phyloP scores from a whole-genome alignment of 768 basidiomycete species.

The Suillus ampliporus region DNA sequence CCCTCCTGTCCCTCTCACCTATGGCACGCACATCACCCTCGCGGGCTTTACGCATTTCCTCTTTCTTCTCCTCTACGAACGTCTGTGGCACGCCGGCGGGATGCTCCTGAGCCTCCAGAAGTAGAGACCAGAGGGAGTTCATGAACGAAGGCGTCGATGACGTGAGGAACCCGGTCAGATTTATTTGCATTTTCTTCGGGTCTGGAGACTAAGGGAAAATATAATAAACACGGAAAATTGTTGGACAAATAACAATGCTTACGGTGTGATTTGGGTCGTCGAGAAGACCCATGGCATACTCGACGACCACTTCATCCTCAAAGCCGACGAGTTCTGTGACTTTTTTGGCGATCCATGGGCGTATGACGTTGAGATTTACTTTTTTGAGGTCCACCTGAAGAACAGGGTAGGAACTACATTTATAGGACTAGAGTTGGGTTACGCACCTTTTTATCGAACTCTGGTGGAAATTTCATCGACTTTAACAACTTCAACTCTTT shows the following conservation, averaged over 20 bases:
- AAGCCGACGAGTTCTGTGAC: conserved; percentile 89
- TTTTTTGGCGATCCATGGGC: conserved; percentile 95
- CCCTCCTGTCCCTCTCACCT: conserved; percentile 73
- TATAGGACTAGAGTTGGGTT: background rate
- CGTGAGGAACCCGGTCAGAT: conserved; percentile 90
- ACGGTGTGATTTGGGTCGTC: conserved; percentile 89
- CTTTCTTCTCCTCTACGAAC: conserved; percentile 92
- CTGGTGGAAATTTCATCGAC: conserved; percentile 86
- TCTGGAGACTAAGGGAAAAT: conserved; percentile 70
- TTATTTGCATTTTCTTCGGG: conserved; percentile 95
- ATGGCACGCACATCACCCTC: conserved; percentile 68
- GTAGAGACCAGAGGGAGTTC: conserved; percentile 84
- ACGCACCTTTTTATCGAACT: conserved; percentile 85
- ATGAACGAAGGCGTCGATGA: conserved; percentile 88
- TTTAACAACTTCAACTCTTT: conserved; percentile 92
- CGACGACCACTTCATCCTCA: conserved; percentile 96
- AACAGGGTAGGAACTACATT: conserved; percentile 2
- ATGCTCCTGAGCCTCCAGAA: conserved; percentile 92
- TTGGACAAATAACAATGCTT: conserved; percentile 29
- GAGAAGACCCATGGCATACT: conserved; percentile 93
- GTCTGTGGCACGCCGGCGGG: conserved; percentile 89
- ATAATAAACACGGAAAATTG: background rate
- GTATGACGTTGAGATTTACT: conserved; percentile 90
- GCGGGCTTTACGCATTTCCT: conserved; percentile 78
- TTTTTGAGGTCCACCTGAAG: conserved; percentile 90